Percentiles rank a stretch among this genome's conserved stretches.
phyloP scores from a whole-genome alignment of 2,329 filamentous ascomycete genomes.

The Plenodomus lindquistii region DNA sequence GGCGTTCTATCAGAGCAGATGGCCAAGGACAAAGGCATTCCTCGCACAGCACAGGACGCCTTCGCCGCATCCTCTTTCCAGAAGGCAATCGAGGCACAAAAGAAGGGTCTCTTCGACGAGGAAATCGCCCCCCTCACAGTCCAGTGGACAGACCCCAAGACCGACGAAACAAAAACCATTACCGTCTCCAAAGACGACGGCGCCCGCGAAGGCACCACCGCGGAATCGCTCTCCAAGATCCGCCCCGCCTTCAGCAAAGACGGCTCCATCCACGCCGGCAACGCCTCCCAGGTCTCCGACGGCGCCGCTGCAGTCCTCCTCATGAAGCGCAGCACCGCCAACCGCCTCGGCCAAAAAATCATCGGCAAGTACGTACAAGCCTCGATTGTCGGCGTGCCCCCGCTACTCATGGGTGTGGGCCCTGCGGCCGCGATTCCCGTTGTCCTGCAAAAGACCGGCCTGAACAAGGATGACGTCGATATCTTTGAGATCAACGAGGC shows the following conservation, averaged over 20 bases:
- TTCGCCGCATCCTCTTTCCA: conserved; percentile 94
- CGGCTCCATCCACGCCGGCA: conserved; percentile 93
- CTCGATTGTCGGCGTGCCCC: conserved; percentile 84
- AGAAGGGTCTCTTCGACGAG: conserved; percentile 85
- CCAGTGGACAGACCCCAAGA: conserved; percentile 88
- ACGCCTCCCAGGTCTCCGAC: conserved; percentile 91
- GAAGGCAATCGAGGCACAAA: conserved; percentile 84
- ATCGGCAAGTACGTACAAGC: conserved; percentile 90
- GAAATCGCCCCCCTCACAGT: conserved; percentile 88
- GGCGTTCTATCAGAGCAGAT: conserved; percentile 91
- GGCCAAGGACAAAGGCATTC: conserved; percentile 80
- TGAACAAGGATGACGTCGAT: conserved; percentile 84
- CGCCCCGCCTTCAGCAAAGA: conserved; percentile 87
- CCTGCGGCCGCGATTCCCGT: conserved; percentile 96
- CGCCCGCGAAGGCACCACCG: conserved; percentile 80
- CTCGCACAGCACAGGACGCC: conserved; percentile 77
- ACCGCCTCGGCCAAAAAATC: conserved; percentile 84
- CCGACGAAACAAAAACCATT: conserved; percentile 80
- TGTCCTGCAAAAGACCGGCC: conserved; percentile 83
- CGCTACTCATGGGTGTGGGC: conserved; percentile 93
- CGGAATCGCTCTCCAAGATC: conserved; percentile 89
- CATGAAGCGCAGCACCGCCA: conserved; percentile 91
- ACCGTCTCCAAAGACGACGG: conserved; percentile 87
- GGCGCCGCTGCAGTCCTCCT: conserved; percentile 92
- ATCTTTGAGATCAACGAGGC: conserved; percentile 99